Evolutionary conservation across 352 stramenopile species (phyloP).

Genomic region (Pythium aquatile): DNA sequence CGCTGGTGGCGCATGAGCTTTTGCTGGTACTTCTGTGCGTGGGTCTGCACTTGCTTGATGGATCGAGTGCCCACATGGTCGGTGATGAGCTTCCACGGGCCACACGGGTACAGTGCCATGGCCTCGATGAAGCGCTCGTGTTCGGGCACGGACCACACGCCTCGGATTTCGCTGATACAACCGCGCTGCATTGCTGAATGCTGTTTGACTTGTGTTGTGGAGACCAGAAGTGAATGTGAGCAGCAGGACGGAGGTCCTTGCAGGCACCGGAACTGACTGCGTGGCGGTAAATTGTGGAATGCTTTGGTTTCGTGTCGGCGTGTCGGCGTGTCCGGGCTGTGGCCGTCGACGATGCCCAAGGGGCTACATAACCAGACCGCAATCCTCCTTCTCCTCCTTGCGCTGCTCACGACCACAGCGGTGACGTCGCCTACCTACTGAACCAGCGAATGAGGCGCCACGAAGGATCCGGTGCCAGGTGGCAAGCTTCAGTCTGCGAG

Average conservation of each 20-base stretch:
- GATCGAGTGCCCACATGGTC: constrained; percentile 69
- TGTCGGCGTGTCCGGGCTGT: background rate
- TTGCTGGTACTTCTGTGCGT: constrained; percentile 82
- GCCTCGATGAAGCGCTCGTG: constrained; percentile 77
- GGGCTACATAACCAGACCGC: background rate
- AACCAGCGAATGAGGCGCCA: background rate
- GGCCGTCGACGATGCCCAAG: background rate
- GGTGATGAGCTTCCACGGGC: constrained; percentile 69
- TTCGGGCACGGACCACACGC: constrained; percentile 66
- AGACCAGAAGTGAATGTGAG: background rate
- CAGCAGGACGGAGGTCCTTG: background rate
- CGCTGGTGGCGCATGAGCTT: constrained; percentile 74
- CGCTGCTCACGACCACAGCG: background rate
- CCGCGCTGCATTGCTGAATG: constrained; percentile 9
- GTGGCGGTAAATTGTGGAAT: background rate
- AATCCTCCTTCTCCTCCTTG: background rate
- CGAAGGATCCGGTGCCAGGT: background rate
- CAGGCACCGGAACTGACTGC: constrained; percentile 14
- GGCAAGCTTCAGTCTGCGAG: background rate
- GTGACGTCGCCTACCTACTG: background rate
- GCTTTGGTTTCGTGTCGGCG: background rate
- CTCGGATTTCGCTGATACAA: constrained; percentile 25
- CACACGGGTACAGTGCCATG: constrained; percentile 69
- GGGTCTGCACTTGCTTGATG: constrained; percentile 79
- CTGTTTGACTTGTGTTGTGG: background rate